Evolutionary conservation across 192 early-diverging fungal species (phyloP), one percentile per base, ranked within the genome.

Genomic region (Gorgonomyces haynaldii): DNA sequence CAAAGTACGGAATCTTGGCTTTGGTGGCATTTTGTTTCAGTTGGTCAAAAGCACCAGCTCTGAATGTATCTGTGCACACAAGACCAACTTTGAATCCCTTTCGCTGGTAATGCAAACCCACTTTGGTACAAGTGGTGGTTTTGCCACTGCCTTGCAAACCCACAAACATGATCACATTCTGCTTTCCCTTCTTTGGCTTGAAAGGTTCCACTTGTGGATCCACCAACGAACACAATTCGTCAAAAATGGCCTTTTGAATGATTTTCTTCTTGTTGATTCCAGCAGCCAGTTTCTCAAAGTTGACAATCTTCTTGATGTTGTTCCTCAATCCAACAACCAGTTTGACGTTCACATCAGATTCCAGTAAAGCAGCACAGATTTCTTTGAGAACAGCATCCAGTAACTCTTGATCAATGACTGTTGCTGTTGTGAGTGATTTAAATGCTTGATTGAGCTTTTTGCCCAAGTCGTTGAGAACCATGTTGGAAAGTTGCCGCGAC

Each of bases 41-140:
- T 72, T 96, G 93, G 69, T 96, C 93, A 61, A 95, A 95, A 10
- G 93, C 93, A 69, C 93, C 93, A 34, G 93, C 93, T 61, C 93
- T 85, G 68, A 93, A 96, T 10, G 93, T 96, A 62, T 96, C 93
- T 1, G 91, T 82, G 50, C 91, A 94, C 6, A 96, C 90, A 20
- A 96, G 60, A 8, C 84, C 82, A 0, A 82, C 83, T 60, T 95
- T 95, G 81, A 83, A 91, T 0, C 91, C 91, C 61, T 96, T 96
- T 41, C 86, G 78, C 63, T 85, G 84, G 61, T 96, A 96, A 42
- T 88, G 76, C 13, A 81, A 75, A 1, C 89, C 93, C 36, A 96
- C 66, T 66, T 96, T 96, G 20, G 91, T 95, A 65, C 93, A 96
- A 4, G 93, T 86, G 0, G 93, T 96, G 15, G 93, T 96, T 52